Percentiles rank a stretch among this genome's conserved stretches.
phyloP scores from a whole-genome alignment of 768 basidiomycete genomes.

The Boletus sp. region DNA sequence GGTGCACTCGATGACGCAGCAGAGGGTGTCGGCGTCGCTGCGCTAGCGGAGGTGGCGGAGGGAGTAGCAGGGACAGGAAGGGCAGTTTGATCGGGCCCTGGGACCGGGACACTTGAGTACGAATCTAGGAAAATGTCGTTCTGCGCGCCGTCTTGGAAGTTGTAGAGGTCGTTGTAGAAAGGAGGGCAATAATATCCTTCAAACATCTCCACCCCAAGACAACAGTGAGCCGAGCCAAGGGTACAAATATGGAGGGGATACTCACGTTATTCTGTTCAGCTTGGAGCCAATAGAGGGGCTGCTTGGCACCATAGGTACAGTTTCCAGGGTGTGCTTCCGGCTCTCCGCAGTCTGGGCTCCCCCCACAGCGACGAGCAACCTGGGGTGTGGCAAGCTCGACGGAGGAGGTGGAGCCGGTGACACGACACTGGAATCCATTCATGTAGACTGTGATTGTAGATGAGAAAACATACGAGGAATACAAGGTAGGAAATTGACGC shows the following conservation, averaged over 20 bases:
- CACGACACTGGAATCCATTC: conserved; percentile 69
- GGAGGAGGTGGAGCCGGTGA: conserved; percentile 50
- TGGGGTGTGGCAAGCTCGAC: conserved; percentile 52
- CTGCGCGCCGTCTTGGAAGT: conserved; percentile 70
- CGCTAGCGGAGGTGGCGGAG: neutral
- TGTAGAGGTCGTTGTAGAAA: conserved; percentile 66
- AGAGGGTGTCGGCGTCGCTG: neutral
- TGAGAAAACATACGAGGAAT: neutral
- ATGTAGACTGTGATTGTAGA: conserved; percentile 51
- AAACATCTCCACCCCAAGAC: conserved; percentile 48
- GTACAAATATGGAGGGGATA: neutral
- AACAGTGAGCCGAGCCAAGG: neutral
- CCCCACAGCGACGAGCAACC: conserved; percentile 63
- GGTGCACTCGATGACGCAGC: neutral
- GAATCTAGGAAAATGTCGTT: conserved; percentile 67
- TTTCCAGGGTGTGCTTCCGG: conserved; percentile 47
- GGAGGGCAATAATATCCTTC: conserved; percentile 60
- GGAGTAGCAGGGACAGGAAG: conserved; percentile 17
- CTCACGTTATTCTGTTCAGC: conserved; percentile 58
- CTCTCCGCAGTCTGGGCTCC: conserved; percentile 48
- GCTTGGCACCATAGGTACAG: conserved; percentile 71
- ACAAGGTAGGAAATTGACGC: conserved; percentile 12
- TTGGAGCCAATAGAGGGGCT: conserved; percentile 71
- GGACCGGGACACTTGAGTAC: conserved; percentile 43
- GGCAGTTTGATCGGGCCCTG: conserved; percentile 37